phyloP scores from a whole-genome alignment of 2,329 filamentous ascomycete species.

The Dichotomopilus funicola region DNA sequence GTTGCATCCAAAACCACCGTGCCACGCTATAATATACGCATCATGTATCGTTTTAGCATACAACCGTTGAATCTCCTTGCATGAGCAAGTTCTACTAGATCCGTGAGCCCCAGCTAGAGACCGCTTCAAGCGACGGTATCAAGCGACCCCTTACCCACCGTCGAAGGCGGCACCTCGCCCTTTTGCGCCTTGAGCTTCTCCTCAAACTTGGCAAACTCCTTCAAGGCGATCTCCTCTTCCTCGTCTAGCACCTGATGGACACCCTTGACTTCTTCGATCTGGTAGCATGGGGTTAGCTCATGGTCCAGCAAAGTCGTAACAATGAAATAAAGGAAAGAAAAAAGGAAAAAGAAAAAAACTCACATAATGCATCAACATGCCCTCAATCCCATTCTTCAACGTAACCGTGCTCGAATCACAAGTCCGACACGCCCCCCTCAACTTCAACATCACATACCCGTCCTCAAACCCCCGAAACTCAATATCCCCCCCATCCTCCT shows the following conservation, averaged over 20 bases:
- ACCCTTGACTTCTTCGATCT: constrained; percentile 93
- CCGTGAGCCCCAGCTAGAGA: background rate
- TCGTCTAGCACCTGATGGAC: constrained; percentile 86
- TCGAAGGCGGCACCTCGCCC: constrained; percentile 34
- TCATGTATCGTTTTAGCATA: no score
- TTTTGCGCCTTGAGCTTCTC: constrained; percentile 63
- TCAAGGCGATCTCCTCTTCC: constrained; percentile 80
- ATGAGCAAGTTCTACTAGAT: background rate
- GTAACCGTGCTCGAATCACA: constrained; percentile 97
- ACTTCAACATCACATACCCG: constrained; percentile 77
- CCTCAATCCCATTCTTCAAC: constrained; percentile 94
- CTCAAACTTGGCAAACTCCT: constrained; percentile 93
- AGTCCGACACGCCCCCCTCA: constrained; percentile 87
- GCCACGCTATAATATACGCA: no score
- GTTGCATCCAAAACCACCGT: no score
- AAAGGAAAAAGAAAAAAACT: constrained; percentile 34
- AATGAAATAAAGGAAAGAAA: background rate
- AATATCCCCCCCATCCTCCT: constrained; percentile 96
- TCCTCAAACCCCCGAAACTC: constrained; percentile 87
- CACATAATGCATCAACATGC: constrained; percentile 95
- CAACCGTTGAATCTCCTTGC: no score
- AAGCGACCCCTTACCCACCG: constrained; percentile 33
- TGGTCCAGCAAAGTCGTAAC: background rate
- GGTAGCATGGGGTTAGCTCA: constrained; percentile 14
- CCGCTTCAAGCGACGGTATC: constrained; percentile 32